Conservation (phyloP, 345 rosid species). For the Arabis alpina region DNA sequence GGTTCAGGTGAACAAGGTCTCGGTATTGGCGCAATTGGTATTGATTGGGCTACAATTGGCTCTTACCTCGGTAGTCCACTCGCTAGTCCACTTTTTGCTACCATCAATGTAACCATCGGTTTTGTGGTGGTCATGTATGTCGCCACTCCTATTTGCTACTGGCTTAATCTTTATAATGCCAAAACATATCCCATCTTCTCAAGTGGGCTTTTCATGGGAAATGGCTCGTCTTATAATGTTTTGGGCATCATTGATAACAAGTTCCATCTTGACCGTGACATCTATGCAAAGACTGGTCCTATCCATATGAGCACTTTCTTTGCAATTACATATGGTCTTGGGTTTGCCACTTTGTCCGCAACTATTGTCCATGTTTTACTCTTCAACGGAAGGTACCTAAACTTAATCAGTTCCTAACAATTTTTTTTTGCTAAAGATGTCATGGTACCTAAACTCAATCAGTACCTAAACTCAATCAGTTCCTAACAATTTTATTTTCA, state of each 20-base stretch:
- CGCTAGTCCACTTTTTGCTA: conserved; percentile 84
- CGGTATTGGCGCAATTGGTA: conserved; percentile 72
- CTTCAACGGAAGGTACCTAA: conserved; percentile 62
- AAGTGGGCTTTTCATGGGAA: conserved; percentile 49
- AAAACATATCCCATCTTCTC: conserved; percentile 74
- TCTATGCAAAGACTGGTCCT: conserved; percentile 55
- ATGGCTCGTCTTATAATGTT: conserved; percentile 63
- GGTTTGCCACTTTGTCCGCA: conserved; percentile 78
- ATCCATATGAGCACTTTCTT: conserved; percentile 73
- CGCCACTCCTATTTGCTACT: conserved; percentile 63
- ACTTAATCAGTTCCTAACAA: background rate
- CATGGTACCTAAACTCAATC: background rate
- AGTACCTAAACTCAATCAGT: conserved; percentile 31
- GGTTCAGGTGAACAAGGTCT: conserved; percentile 80
- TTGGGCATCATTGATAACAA: conserved; percentile 53
- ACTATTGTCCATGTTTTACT: conserved; percentile 65
- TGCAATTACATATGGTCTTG: conserved; percentile 77
- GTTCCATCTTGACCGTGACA: conserved; percentile 62
- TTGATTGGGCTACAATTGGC: conserved; percentile 78
- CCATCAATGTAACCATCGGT: conserved; percentile 66
- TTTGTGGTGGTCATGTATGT: conserved; percentile 65
- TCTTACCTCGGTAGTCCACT: conserved; percentile 81
- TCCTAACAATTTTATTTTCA: background rate
- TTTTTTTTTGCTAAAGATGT: too few relatives aligned
- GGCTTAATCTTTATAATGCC: conserved; percentile 67